These are phyloP conservation scores for Boletus coccyginus DNA, from an alignment of 768 basidiomycete species.

Conservation along the genomic window DNA sequence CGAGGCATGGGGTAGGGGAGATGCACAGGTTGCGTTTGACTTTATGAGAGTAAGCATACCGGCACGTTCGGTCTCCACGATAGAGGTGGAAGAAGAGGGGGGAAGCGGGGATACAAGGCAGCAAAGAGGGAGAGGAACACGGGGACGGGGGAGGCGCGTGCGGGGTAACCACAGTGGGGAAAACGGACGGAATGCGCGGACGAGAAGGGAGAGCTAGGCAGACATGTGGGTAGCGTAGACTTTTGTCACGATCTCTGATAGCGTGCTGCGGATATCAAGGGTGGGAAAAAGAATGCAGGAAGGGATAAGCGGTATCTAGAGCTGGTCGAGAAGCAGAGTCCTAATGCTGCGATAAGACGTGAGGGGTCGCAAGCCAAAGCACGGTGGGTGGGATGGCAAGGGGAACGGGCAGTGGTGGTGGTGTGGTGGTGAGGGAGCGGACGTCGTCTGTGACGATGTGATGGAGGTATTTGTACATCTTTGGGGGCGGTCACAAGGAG, in stretches of 20 bases:
- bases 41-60: constrained; percentile 49
- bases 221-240: neutral
- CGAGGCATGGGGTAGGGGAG: constrained; percentile 50
- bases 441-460: constrained; percentile 1
- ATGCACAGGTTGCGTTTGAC: constrained; percentile 55
- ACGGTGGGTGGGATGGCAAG: neutral
- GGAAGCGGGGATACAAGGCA: too few species aligned
- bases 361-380: too few species aligned
- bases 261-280: neutral
- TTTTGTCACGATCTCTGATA: neutral
- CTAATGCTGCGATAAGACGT: constrained; percentile 9
- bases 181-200: neutral
- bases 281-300: constrained; percentile 12
- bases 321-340: neutral
- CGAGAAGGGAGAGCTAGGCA: neutral
- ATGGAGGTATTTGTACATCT: constrained; percentile 29
- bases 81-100: neutral
- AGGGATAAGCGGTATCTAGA: constrained; percentile 2
- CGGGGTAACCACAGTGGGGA: neutral
- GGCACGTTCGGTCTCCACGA: neutral
- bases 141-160: neutral
- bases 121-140: neutral
- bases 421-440: neutral
- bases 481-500: constrained; percentile 26
- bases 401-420: neutral